Base-by-base conservation (phyloP, 2,329 filamentous ascomycete genomes). In the Sclerotinia sclerotiorum region DNA sequence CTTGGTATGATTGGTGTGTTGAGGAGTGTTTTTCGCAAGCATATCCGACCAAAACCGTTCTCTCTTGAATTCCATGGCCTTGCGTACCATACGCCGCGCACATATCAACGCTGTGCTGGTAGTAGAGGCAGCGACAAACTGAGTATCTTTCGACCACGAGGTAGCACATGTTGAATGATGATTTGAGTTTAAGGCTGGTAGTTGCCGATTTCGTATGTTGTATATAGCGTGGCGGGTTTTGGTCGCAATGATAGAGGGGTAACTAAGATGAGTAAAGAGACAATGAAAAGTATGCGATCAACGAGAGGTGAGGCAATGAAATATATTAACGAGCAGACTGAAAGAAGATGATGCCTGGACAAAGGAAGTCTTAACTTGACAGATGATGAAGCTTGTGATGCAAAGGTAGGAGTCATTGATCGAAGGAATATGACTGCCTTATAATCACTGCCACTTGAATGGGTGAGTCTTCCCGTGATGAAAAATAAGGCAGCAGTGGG, bases 11-110 rank as follows among this genome's bases (percentile, higher is more conserved):
- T 55, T 62, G 46, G 17, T 67, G 55, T 24, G 65, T 69, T 7
- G 76, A 75, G 73, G 76, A 75, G 73, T 90, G 88, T 51, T 71
- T 77, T 32, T 82, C 78, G 76, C 89, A 92, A 54, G 85, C 83
- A 73, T 90, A 91, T 67, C 89, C 89, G 32, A 91, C 88, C n/a
- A 90, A 81, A 5, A 92, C 84, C 0, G 85, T 88, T 78, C 87
- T 89, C 76, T 90, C 88, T 74, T 88, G 85, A 44, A 89, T 81
- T n/a, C 72, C 72, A 74, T 92, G 89, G 49, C 87, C 87, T 71
- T 84, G 83, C 72, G 87, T 86, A 65, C 86, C 87, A 75, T 88
- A 86, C 64, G 84, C 82, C 52, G 84, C 81, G 75, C 89, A 92
- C 72, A 87, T 88, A 73, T 92, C 89, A 73, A 91, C 82, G 52